Evolutionary conservation across 345 rosid species (phyloP), one percentile per base, ranked within the genome.

Genomic region (Rubroshorea leprosula): DNA sequence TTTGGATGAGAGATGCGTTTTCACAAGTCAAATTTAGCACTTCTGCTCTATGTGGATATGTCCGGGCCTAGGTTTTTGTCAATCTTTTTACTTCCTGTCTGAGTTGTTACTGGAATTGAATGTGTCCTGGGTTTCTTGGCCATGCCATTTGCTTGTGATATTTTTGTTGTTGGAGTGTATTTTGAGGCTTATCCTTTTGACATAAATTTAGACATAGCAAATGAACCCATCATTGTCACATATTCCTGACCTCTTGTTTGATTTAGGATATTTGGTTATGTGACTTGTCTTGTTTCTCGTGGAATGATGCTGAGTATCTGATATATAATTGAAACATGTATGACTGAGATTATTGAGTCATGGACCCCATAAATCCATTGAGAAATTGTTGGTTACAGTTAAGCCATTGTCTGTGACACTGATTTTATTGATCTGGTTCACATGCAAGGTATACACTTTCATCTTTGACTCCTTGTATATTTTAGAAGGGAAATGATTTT

Each of bases 11-110:
- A 72, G 64, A 64, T 84, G 84, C 22, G 53, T 61, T 19, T 79
- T 77, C 79, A 75, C 74, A 13, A 75, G 74, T 25, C 80, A n/a
- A 77, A 57, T 79, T 63, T 68, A 43, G 72, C 63, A 79, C 83
- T 19, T 74, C 74, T 35, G 80, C 87, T 20, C 78, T 82, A 39
- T 79, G 79, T 15, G 87, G 84, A 1, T 82, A 17, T 29, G 35
- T 29, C 47, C 47, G 47, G 17, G 18, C 16, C 18, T 2, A 10
- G 16, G 17, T 44, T 44, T 44, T 6, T 39, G 47, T 44, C 18
- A 44, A 44, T 44, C 47, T 44, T 39, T 39, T 8, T 39, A 1
- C 45, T 39, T 39, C 45, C 15, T 39, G 8, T 39, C 45, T 5
- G 16, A 5, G 14, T 39, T 14, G 45, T 13, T 5, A 27, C 8